These are phyloP conservation scores for Brettanomyces sp. DNA, from an alignment of 805 yeast genomes.

Conservation along the genomic window DNA sequence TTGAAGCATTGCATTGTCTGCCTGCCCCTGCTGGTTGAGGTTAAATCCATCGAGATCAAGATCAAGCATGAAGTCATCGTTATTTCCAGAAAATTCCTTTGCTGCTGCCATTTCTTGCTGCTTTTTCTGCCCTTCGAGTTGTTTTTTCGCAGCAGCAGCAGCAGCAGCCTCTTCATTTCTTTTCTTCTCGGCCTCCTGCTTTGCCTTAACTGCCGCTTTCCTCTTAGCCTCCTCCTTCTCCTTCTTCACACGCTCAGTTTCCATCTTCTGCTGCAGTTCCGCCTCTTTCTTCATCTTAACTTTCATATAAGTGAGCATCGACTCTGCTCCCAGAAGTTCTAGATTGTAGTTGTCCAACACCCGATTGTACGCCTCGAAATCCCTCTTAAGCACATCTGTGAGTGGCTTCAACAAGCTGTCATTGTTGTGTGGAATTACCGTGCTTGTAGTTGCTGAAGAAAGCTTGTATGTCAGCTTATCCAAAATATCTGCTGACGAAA, in stretches of 20 bases:
- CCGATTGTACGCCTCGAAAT: constrained; percentile 20
- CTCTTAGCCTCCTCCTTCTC: constrained; percentile 13
- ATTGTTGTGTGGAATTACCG: constrained; percentile 21
- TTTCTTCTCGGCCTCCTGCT: constrained; percentile 3
- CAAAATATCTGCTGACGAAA: constrained; percentile 24
- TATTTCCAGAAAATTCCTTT: constrained; percentile 3
- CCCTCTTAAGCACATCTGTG: constrained; percentile 15
- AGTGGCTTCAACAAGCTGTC: constrained; percentile 18
- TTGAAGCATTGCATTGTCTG: neutral
- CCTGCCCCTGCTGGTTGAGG: constrained; percentile 10
- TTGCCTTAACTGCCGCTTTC: constrained; percentile 4
- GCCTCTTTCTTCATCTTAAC: constrained; percentile 21
- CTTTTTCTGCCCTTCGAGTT: neutral
- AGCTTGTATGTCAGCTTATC: constrained; percentile 22
- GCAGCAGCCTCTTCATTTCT: constrained; percentile 3
- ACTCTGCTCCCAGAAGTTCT: constrained; percentile 22
- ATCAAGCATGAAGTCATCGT: constrained; percentile 20
- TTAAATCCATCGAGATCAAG: constrained; percentile 21
- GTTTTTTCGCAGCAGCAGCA: constrained; percentile 2
- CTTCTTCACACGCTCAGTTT: constrained; percentile 14
- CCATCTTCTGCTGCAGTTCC: constrained; percentile 11
- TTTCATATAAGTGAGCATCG: constrained; percentile 18
- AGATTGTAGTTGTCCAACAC: constrained; percentile 20
- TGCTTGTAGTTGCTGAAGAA: constrained; percentile 16
- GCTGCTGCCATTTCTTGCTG: neutral